Evolutionary conservation across 305 asterid genomes (phyloP), one percentile per base, ranked within the genome.

Genomic region (Fraxinus ornus): DNA sequence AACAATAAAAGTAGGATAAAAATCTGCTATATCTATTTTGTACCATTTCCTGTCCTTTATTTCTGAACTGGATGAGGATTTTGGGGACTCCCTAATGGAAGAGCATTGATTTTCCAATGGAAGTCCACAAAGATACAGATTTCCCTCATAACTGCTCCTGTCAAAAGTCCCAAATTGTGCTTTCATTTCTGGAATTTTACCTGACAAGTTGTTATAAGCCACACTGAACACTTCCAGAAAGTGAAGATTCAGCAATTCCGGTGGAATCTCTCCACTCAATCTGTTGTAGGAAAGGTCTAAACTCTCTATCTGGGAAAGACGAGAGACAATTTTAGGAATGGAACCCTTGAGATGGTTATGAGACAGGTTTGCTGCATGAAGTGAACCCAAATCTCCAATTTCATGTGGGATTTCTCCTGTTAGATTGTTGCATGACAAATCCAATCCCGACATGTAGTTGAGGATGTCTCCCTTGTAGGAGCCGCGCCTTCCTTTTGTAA

Each of bases 191-290:
- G 76, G 81, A 7, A 21, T 21, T 35, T 15, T 64, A 12, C 81
- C 81, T 7, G 81, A 78, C 28, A 78, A 78, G 80, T 78, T 78
- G 72, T 78, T 78, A 24, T 78, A 55, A 26, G 80, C 80, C 73
- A 78, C 80, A 32, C 75, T 57, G 55, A 78, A 62, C n/a, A 30
- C 19, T 4, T 3, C 81, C 15, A 78, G 17, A 36, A 36, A 78
- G 6, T 78, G 41, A 3, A 78, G 75, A n/a, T 62, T 33, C 9
- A 62, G 10, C 33, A 78, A 37, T 22, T 13, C 74, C 5, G 33
- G 0, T 12, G 81, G 81, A 78, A 78, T 33, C 9, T 13, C 17
- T 19, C 81, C 81, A 12, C 19, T 62, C n/a, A 78, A 24, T 12
- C 73, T 13, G 57, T 78, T 36, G 60, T 78, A 64, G 9, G 81